A percentile compares a stretch with the other conserved stretches of the same genome.
Evolutionary conservation across 2,329 filamentous ascomycete species (phyloP).

Genomic region (Metarhizium anisopliae): DNA sequence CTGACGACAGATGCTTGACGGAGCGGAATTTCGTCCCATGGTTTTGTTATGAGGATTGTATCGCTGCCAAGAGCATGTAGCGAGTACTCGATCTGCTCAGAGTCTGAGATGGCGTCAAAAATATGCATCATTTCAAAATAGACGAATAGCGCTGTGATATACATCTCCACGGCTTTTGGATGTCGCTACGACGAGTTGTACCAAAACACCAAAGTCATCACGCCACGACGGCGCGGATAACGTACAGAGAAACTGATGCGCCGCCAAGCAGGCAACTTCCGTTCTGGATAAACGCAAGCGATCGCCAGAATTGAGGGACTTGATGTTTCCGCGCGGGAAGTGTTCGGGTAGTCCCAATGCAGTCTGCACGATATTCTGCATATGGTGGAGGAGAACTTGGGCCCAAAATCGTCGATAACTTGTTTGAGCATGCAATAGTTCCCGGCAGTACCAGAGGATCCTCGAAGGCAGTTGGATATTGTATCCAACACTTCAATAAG

Average conservation of each 20-base stretch:
- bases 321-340: too few species aligned
- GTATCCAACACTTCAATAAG: conserved; percentile 20
- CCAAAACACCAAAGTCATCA: conserved; percentile 22
- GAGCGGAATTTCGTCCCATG: conserved; percentile 2
- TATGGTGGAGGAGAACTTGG: conserved; percentile 5
- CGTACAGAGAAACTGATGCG: conserved; percentile 23
- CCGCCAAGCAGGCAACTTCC: conserved; percentile 20
- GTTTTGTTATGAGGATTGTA: not conserved
- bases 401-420: conserved; percentile 1
- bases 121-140: conserved; percentile 16
- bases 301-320: too few species aligned
- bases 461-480: conserved; percentile 14
- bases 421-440: conserved; percentile 14
- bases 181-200: conserved; percentile 22
- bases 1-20: conserved; percentile 9
- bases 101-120: not conserved
- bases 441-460: conserved; percentile 8
- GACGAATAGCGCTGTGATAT: conserved; percentile 19
- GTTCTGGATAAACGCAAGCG: conserved; percentile 11
- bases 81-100: conserved; percentile 12
- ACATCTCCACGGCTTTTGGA: conserved; percentile 18
- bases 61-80: conserved; percentile 8
- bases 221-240: conserved; percentile 11
- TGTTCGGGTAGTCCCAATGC: too few species aligned
- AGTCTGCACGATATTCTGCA: too few species aligned